These are phyloP conservation scores for Spathaspora sp. DNA, from an alignment of 805 yeast species.

Conservation along the genomic window DNA sequence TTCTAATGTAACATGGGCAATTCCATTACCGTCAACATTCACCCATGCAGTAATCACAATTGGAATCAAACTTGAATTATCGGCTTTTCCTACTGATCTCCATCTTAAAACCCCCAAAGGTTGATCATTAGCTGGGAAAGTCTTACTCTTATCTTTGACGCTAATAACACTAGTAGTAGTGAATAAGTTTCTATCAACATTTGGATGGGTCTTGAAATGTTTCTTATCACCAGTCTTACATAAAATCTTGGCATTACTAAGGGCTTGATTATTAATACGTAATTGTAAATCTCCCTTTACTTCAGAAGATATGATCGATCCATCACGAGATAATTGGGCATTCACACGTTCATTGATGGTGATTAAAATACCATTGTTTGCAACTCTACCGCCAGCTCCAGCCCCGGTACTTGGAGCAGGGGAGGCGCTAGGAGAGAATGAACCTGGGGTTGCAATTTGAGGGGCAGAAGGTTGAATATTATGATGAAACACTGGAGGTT, in stretches of 20 bases:
- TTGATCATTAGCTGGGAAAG: conserved; percentile 90
- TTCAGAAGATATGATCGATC: conserved; percentile 64
- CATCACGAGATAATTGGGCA: conserved; percentile 82
- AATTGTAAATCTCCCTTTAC: conserved; percentile 88
- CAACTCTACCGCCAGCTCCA: conserved; percentile 20
- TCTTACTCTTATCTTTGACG: conserved; percentile 70
- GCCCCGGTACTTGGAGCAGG: conserved; percentile 17
- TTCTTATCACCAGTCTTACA: conserved; percentile 50
- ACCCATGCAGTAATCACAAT: conserved; percentile 84
- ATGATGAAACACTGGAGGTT: conserved; percentile 30
- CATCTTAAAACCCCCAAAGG: conserved; percentile 90
- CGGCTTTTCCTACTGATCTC: conserved; percentile 69
- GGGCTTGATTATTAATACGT: conserved; percentile 73
- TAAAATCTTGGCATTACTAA: conserved; percentile 63
- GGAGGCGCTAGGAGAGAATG: conserved; percentile 21
- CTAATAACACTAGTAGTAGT: conserved; percentile 55
- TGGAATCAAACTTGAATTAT: conserved; percentile 58
- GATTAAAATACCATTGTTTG: conserved; percentile 76
- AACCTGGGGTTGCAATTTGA: conserved; percentile 12
- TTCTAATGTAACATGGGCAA: conserved; percentile 79
- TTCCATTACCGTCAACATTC: conserved; percentile 49
- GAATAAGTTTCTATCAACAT: conserved; percentile 79
- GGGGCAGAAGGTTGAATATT: conserved; percentile 14
- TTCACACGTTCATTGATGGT: conserved; percentile 72
- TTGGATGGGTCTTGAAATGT: conserved; percentile 93